Base-by-base conservation (phyloP, 2,329 filamentous ascomycete genomes). In the Colletotrichum viniferum region DNA sequence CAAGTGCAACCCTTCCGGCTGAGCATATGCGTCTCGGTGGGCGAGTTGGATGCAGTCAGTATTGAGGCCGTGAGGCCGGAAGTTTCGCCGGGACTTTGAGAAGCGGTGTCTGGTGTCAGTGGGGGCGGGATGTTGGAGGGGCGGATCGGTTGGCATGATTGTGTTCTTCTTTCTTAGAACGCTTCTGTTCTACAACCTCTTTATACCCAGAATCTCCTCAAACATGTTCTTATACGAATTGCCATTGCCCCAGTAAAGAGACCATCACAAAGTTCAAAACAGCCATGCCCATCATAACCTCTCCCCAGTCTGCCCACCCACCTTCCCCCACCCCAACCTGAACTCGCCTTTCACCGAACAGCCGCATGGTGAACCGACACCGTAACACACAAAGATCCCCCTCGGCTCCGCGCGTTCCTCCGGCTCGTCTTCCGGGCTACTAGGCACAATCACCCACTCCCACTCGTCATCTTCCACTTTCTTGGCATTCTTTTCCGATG, bases 11-110 rank as follows among this genome's bases (percentile, higher is more conserved):
- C 43, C 43, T 48, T 48, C 43, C n/a, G 43, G 43, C 7, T 48
- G 43, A 48, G 43, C 7, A 10, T 21, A 10, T 0, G 43, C 12
- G 18, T 21, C 18, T 48, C 8, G 38, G 8, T 48, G 8, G 38
- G 18, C 0, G 16, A 18, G 18, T 0, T 10, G 36, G 16, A 43
- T 0, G 36, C 2, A 43, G 36, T 43, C 36, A 18, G 8, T 0
- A n/a, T 18, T 0, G 36, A 43, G 36, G 34, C 36, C 36, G 36
- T 0, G 36, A 43, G 36, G 34, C 36, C 36, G 36, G 36, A 38
- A 38, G 16, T 38, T 9, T 38, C 9, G 36, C 36, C 0, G 36
- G 36, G 1, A 38, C 36, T 38, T 38, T 38, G 7, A 18, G 36
- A 38, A 38, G 36, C 16, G 16, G 4, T 38, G 36, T 38, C 36